These are phyloP conservation scores for Diaporthe velutina DNA, from an alignment of 2,329 filamentous ascomycete species.

Conservation along the genomic window DNA sequence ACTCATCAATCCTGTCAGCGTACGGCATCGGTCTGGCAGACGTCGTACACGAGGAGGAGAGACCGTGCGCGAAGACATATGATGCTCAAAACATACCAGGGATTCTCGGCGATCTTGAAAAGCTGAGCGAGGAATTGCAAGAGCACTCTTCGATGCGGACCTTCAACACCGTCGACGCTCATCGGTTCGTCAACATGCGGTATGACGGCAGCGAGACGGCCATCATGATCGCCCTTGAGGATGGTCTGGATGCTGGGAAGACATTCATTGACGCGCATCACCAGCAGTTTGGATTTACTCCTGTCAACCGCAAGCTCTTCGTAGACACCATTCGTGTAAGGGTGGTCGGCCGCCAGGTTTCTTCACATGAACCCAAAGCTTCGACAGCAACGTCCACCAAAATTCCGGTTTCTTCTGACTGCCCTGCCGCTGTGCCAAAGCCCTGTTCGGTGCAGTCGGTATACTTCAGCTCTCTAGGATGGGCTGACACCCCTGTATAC, in stretches of 20 bases:
- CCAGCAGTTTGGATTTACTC: constrained; percentile 32
- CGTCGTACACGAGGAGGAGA: constrained; percentile 33
- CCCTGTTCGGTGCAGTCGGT: constrained; percentile 24
- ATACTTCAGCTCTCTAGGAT: constrained; percentile 40
- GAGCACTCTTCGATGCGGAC: not conserved
- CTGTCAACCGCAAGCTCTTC: constrained; percentile 18
- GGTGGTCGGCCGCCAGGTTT: constrained; percentile 14
- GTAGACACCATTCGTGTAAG: constrained; percentile 32
- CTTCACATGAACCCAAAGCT: not conserved
- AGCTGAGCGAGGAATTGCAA: constrained; percentile 31
- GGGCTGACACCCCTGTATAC: constrained; percentile 41
- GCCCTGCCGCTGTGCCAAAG: not conserved
- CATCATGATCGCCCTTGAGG: constrained; percentile 45
- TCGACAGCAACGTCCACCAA: not conserved
- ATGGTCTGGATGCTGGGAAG: not conserved
- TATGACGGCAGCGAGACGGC: constrained; percentile 53
- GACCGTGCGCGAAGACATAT: constrained; percentile 53
- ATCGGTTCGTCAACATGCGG: constrained; percentile 46
- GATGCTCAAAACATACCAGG: constrained; percentile 45
- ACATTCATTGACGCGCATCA: constrained; percentile 29
- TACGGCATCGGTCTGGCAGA: constrained; percentile 35
- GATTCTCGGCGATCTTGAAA: constrained; percentile 9
- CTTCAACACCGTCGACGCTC: constrained; percentile 4
- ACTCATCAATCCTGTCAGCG: constrained; percentile 33
- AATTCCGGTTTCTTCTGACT: not conserved